Percentiles rank a stretch among this genome's conserved stretches.
Conservation (phyloP, 441 rosid genomes). For the Corymbia citriodora region DNA sequence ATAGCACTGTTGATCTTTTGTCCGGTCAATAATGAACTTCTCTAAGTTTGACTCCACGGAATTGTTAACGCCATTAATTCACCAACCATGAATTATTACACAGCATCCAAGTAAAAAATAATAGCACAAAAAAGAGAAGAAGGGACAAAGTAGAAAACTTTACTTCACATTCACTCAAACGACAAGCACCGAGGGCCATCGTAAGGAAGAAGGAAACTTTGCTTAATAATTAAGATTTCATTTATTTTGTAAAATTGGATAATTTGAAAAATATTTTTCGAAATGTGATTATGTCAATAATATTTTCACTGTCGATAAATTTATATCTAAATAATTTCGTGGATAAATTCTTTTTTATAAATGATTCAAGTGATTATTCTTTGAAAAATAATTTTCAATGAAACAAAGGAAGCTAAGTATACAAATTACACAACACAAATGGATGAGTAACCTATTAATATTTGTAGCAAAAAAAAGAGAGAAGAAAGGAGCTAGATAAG, state of each 20-base stretch:
- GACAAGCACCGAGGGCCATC: background rate
- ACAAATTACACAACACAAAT: background rate
- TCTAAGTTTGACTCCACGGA: background rate
- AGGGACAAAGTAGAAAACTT: background rate
- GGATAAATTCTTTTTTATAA: fast-evolving
- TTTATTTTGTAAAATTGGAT: no score
- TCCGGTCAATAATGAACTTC: background rate
- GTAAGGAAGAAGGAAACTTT: background rate
- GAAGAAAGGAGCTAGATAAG: background rate
- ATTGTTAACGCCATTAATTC: background rate
- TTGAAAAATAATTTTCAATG: background rate
- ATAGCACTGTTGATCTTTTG: background rate
- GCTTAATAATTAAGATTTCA: background rate
- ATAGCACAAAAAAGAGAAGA: background rate
- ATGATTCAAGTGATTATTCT: no score
- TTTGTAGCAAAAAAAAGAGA: background rate
- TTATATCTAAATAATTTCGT: fast-evolving
- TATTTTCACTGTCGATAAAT: no score
- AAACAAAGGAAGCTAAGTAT: fast-evolving
- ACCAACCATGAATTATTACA: background rate
- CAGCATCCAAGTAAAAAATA: background rate
- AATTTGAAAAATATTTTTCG: background rate
- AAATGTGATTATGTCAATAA: no score
- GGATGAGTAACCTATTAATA: background rate
- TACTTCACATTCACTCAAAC: background rate